These are phyloP conservation scores for Cymbopogon citratus DNA, from an alignment of 176 grass and related monocot genomes.

Conservation along the genomic window DNA sequence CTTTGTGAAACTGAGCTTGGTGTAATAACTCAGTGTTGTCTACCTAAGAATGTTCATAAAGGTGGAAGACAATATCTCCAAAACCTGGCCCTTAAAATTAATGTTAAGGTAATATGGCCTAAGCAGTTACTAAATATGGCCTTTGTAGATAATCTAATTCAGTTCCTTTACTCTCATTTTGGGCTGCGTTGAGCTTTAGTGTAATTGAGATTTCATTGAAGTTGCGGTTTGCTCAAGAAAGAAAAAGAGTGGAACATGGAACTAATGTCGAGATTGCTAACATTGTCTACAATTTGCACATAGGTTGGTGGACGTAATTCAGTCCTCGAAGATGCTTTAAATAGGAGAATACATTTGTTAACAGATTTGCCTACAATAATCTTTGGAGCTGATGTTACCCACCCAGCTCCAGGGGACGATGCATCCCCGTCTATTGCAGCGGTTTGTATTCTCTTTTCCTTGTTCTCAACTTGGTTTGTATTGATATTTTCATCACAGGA, in stretches of 20 bases:
- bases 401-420: constrained; percentile 65
- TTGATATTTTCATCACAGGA: not conserved
- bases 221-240: not conserved
- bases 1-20: constrained; percentile 75
- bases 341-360: constrained; percentile 40
- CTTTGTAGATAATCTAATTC: not conserved
- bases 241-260: not conserved
- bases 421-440: constrained; percentile 67
- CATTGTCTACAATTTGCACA: not conserved
- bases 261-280: not conserved
- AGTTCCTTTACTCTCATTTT: not conserved
- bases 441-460: constrained; percentile 14
- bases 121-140: not conserved
- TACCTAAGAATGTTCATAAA: constrained; percentile 50
- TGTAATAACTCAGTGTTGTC: constrained; percentile 61
- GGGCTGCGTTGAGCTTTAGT: not conserved
- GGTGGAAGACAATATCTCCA: constrained; percentile 51
- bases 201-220: not conserved
- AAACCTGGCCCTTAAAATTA: constrained; percentile 87
- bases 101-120: constrained; percentile 63
- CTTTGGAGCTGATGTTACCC: constrained; percentile 83
- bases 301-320: constrained; percentile 70
- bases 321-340: constrained; percentile 55
- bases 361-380: constrained; percentile 64
- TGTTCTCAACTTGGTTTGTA: not conserved